These are phyloP conservation scores for Ganoderma meredithae DNA, from an alignment of 1,284 basidiomycete species.

Conservation along the genomic window DNA sequence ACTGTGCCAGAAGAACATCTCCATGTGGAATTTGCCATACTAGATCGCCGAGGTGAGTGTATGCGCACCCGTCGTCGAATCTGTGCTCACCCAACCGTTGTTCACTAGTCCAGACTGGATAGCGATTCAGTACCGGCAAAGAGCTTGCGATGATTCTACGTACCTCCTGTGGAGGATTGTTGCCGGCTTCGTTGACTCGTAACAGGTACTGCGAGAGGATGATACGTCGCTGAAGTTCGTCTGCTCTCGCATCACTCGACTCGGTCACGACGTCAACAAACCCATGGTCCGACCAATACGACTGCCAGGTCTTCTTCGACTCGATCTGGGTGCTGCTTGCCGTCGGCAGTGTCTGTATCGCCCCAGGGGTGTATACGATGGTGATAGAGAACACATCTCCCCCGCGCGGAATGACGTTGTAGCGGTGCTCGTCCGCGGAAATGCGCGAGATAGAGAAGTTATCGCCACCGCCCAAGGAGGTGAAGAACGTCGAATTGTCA, in stretches of 20 bases:
- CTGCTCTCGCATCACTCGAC: slow-evolving; percentile 56
- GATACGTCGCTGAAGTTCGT: slow-evolving; percentile 64
- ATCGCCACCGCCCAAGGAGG: slow-evolving; percentile 51
- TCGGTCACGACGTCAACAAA: slow-evolving; percentile 62
- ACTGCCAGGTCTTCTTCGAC: slow-evolving; percentile 51
- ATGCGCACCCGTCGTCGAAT: background rate
- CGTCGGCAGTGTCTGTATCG: slow-evolving; percentile 32
- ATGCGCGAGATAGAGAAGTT: slow-evolving; percentile 51
- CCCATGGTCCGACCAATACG: slow-evolving; percentile 57
- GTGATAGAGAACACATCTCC: slow-evolving; percentile 44
- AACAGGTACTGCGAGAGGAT: slow-evolving; percentile 64
- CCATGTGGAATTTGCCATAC: slow-evolving; percentile 68
- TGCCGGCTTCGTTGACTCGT: slow-evolving; percentile 65
- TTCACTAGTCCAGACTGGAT: slow-evolving; percentile 62
- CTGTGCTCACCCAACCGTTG: slow-evolving; percentile 59
- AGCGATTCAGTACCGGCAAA: slow-evolving; percentile 15
- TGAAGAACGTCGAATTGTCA: slow-evolving; percentile 51
- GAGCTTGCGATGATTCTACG: slow-evolving; percentile 40
- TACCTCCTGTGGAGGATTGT: slow-evolving; percentile 61
- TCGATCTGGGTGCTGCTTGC: slow-evolving; percentile 42
- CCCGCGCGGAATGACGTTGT: slow-evolving; percentile 45
- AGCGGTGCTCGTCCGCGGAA: slow-evolving; percentile 51
- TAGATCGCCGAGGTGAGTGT: slow-evolving; percentile 27
- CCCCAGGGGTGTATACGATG: slow-evolving; percentile 42
- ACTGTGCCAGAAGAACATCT: slow-evolving; percentile 69